Evolutionary conservation across 73 alveolate genomes (phyloP).

Genomic region (Paramecium biaurelia): DNA sequence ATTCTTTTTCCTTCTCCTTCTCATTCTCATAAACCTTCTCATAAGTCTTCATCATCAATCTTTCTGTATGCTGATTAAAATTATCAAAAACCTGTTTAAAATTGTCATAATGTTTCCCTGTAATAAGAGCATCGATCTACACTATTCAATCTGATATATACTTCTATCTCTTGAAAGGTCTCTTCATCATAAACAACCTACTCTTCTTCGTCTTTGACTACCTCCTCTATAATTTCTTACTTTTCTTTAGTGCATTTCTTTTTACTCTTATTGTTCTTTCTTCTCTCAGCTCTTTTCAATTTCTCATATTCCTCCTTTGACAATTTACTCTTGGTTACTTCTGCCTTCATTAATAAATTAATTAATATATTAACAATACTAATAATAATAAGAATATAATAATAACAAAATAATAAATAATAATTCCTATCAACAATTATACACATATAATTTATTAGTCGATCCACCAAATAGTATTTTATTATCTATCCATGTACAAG

Average conservation of each 20-base stretch:
- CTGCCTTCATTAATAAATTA: background rate
- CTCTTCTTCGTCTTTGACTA: background rate
- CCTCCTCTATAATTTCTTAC: background rate
- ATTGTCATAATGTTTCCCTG: constrained; percentile 36
- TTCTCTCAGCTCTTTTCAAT: background rate
- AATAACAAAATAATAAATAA: background rate
- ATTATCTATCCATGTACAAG: background rate
- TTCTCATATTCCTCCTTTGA: constrained; percentile 8
- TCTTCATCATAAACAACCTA: background rate
- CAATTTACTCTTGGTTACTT: background rate
- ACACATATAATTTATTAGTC: constrained; percentile 25
- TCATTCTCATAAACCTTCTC: constrained; percentile 42
- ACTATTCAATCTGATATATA: background rate
- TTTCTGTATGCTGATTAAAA: background rate
- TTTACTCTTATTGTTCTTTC: background rate
- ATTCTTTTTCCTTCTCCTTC: constrained; percentile 29
- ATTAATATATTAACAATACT: background rate
- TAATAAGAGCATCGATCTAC: constrained; percentile 28
- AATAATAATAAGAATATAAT: background rate
- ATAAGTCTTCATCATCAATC: constrained; percentile 47
- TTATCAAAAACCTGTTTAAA: constrained; percentile 30
- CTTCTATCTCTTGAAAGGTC: background rate
- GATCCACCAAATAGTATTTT: constrained; percentile 39
- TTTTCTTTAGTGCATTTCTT: background rate
- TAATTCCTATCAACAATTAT: background rate